Base-by-base conservation (phyloP, 331 rosid species). In the Pyracantha coccinea region DNA sequence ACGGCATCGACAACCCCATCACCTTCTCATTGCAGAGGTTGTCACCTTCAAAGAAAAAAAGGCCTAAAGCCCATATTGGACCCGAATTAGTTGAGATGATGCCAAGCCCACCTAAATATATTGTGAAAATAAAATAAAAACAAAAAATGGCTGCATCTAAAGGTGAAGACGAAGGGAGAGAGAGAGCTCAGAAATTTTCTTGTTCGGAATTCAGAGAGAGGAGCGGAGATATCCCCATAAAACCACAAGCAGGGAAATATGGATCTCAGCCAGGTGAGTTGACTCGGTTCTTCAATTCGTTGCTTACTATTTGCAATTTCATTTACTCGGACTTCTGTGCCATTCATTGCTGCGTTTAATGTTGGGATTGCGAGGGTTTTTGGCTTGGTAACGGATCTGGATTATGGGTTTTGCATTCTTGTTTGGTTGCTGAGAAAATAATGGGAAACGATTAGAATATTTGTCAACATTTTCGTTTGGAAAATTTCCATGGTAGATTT, bases 181-280 rank as follows among this genome's bases (percentile, higher is more conserved):
- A 47, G 57, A 52, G 11, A 7, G 21, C 21, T 52, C 2, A 52
- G 57, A 52, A 50, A 17, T 16, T 52, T 38, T 6, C 10, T 7
- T 17, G 21, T 17, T 52, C 21, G 21, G 57, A 52, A 52, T 52
- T 17, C 21, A 50, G 57, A 50, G 9, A 50, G 57, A 50, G 20
- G 57, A 52, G 57, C 11, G 57, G 57, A 52, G 57, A 52, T 52
- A 17, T 6, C 21, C 55, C 57, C 57, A 50, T 17, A 50, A 17
- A 50, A 17, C 57, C 57, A 17, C 57, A 50, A 50, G 21, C 57
- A 16, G 57, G 57, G 21, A 29, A 16, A 78, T 65, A 79, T 79
- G 82, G 82, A 79, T 79, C 78, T 73, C 41, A 66, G 53, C 70
- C 78, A 66, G 82, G 82, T 79, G 68, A 79, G 82, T 66, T 45